Base-by-base conservation (phyloP, 2,329 filamentous ascomycete species). In the Dactylellina haptotyla region DNA sequence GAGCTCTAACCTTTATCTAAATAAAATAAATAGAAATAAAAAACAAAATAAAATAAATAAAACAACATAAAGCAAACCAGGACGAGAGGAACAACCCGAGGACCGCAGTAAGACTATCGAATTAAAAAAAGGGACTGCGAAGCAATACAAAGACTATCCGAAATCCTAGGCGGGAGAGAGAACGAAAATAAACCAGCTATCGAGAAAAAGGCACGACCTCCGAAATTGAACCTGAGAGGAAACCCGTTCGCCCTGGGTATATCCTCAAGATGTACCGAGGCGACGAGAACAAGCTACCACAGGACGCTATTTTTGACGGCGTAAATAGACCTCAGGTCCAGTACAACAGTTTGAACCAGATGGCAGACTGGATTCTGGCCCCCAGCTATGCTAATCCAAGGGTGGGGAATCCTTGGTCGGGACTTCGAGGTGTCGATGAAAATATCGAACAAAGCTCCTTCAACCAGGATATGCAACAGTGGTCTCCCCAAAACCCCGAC, bases 381-480 rank as follows among this genome's bases (percentile, higher is more conserved):
- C 43, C 69, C 18, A 28, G 10, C 58, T 45, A 48, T 61, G 25
- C 56, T 25, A 66, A 43, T 23, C 32, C 39, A 41, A 56, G 39
- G 62, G 51, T 50, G 56, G 61, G 62, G 54, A 66, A 66, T 30
- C 61, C 69, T 39, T 66, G 51, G 69, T 48, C 61, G 41, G 45
- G 59, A 50, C 56, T 43, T 26, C 54, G 32, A 61, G 26, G 51
- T 66, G 61, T 66, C 66, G n/a, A n/a, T n/a, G n/a, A n/a, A n/a
- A 66, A 61, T 50, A 46, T 30, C 37, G 69, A 43, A 50, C 30
- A 61, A 45, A 73, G 57, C 54, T 57, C 23, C 51, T 12, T 51
- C 23, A 57, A 45, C 32, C 53, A 54, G 20, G 48, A 62, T 30
- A 61, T 56, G 54, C 69, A 73, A 73, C 69, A 73, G 23, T 39